Base-by-base conservation (phyloP, 495 filamentous ascomycete genomes). In the Antarctomyces pellizariae region DNA sequence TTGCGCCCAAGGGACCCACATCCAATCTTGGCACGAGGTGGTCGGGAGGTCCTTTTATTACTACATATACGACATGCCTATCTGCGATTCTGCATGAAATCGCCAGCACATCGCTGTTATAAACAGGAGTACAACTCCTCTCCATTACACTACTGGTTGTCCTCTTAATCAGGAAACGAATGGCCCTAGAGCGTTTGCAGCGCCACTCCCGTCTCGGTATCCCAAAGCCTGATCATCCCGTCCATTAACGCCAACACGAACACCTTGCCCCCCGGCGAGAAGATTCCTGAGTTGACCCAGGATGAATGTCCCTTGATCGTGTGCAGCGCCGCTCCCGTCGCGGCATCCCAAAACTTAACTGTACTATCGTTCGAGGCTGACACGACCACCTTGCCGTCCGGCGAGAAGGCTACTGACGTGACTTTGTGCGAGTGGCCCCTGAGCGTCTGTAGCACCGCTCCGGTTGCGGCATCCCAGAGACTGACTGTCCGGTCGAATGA, bases 281-380 rank as follows among this genome's bases (percentile, higher is more conserved):
- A 33, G 19, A 25, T 25, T 3, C 21, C 26, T 14, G 31, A 33
- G 11, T 6, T 15, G 25, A 33, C 26, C 3, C 14, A 20, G 19
- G 20, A n/a, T n/a, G 26, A 21, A 15, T 93, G 83, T n/a, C n/a
- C n/a, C n/a, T n/a, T n/a, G 16, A 29, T 8, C 26, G 17, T 29
- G 7, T 89, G 72, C 28, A 76, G 58, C 33, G 74, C 63, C 39
- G 58, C 61, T 18, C 44, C 46, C 10, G 28, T 41, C 0, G 16
- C 33, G 6, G 30, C 28, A 28, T 46, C 35, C 32, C 38, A 40
- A 10, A 46, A 27, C 23, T 20, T 26, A 13, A 42, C 26, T 3
- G 17, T 42, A 6, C 11, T 2, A 18, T 39, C 35, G 1, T n/a
- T 24, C 26, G 33, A 30, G 12, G 9, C 28, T 8, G 35, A 32